Conservation (phyloP, 345 rosid genomes). For the Streptanthus diversifolius region DNA sequence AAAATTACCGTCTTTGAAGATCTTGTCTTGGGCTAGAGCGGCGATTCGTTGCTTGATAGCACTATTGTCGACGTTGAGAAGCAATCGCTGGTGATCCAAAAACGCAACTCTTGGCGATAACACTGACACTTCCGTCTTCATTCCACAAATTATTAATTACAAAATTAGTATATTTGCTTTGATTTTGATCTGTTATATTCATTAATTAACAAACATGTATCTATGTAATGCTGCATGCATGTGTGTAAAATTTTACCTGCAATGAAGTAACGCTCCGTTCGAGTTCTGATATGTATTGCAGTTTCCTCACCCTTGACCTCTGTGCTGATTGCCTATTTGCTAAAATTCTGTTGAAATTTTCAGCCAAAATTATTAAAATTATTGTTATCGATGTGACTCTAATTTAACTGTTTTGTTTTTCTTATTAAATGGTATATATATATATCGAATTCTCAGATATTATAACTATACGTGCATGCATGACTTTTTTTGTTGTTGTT, state of each 20-base stretch:
- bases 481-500: conserved; percentile 38
- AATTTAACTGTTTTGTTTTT: conserved; percentile 57
- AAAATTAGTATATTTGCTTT: conserved; percentile 37
- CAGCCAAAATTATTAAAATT: background rate
- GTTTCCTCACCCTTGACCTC: conserved; percentile 85
- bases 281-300: conserved; percentile 91
- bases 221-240: background rate
- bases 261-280: conserved; percentile 84
- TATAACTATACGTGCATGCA: conserved; percentile 58
- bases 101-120: conserved; percentile 88
- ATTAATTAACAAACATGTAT: background rate
- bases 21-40: conserved; percentile 87
- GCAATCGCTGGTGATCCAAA: conserved; percentile 83
- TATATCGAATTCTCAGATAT: conserved; percentile 56
- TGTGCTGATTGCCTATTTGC: conserved; percentile 96
- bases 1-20: conserved; percentile 81
- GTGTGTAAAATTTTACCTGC: conserved; percentile 44
- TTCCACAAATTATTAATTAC: conserved; percentile 12
- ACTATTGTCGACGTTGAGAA: conserved; percentile 79
- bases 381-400: conserved; percentile 65
- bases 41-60: conserved; percentile 94
- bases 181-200: background rate
- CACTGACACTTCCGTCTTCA: conserved; percentile 81
- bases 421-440: conserved; percentile 30
- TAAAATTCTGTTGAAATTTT: conserved; percentile 38